Evolutionary conservation across 305 asterid species (phyloP).

Genomic region (Fraxinus latifolia): DNA sequence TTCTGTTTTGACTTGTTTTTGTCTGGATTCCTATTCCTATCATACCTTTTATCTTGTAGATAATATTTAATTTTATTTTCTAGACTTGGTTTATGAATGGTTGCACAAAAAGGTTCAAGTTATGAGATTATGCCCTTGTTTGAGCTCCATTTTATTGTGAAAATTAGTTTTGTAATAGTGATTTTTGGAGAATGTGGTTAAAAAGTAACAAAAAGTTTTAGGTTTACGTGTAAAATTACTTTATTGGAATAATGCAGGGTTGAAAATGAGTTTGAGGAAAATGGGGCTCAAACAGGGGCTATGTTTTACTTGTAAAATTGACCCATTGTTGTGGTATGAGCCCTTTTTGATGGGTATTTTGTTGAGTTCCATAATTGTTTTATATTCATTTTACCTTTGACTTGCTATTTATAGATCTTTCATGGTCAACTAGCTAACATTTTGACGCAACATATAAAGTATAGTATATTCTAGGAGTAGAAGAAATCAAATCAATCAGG

Average conservation of each 20-base stretch:
- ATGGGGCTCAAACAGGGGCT: too few relatives aligned
- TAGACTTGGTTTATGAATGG: not conserved
- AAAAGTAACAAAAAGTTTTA: too few relatives aligned
- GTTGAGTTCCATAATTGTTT: not conserved
- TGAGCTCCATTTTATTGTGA: too few relatives aligned
- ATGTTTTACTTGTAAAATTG: not conserved
- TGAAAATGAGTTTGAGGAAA: too few relatives aligned
- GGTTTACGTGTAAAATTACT: too few relatives aligned
- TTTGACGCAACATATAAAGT: too few relatives aligned
- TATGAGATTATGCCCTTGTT: not conserved
- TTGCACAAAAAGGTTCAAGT: not conserved
- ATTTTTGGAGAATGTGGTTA: too few relatives aligned
- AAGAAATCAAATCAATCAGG: too few relatives aligned
- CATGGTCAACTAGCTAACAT: not conserved
- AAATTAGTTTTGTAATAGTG: too few relatives aligned
- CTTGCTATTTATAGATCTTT: not conserved
- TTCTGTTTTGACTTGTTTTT: not conserved
- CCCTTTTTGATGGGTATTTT: not conserved
- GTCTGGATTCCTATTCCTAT: not conserved
- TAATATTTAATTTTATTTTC: not conserved
- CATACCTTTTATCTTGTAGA: not conserved
- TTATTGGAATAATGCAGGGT: too few relatives aligned
- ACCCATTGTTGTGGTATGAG: not conserved
- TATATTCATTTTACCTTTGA: too few relatives aligned
- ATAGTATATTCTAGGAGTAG: too few relatives aligned